Percentiles rank a stretch among this genome's conserved stretches.
These are phyloP conservation scores for Yarrowia porcina DNA, from an alignment of 805 yeast species.

Conservation along the genomic window DNA sequence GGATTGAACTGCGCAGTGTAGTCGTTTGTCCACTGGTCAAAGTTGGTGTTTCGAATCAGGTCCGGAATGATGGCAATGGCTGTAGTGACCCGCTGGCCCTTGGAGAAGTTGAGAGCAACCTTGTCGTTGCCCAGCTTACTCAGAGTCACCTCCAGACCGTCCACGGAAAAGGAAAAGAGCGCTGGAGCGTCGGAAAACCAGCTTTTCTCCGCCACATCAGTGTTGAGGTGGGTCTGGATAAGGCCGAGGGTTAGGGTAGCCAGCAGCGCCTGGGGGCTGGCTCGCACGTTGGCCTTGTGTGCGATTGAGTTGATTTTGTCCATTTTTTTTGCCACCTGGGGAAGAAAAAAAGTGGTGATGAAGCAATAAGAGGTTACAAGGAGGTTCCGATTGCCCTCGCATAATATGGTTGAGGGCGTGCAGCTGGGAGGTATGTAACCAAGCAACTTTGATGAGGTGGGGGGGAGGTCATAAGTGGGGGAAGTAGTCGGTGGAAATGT, in stretches of 20 bases:
- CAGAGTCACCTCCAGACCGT: constrained; percentile 16
- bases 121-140: constrained; percentile 18
- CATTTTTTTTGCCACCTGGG: background rate
- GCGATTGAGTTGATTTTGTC: constrained; percentile 21
- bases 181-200: constrained; percentile 20
- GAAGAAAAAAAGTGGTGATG: background rate
- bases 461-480: background rate
- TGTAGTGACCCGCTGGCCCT: constrained; percentile 20
- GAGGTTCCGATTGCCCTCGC: background rate
- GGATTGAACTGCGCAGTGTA: constrained; percentile 17
- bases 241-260: constrained; percentile 13
- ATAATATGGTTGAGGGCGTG: constrained; percentile 33
- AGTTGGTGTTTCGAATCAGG: background rate
- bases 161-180: background rate
- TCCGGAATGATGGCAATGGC: constrained; percentile 17
- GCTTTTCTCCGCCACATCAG: background rate
- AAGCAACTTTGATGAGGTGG: constrained; percentile 2
- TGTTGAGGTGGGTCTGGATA: constrained; percentile 8
- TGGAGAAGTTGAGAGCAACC: constrained; percentile 18
- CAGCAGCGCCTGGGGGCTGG: constrained; percentile 12
- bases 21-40: background rate
- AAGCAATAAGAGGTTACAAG: background rate
- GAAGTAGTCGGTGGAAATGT: background rate
- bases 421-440: constrained; percentile 31
- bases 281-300: background rate